Percentiles rank a stretch among this genome's conserved stretches.
phyloP scores from a whole-genome alignment of 495 filamentous ascomycete genomes.

The Xylaria intraflava region DNA sequence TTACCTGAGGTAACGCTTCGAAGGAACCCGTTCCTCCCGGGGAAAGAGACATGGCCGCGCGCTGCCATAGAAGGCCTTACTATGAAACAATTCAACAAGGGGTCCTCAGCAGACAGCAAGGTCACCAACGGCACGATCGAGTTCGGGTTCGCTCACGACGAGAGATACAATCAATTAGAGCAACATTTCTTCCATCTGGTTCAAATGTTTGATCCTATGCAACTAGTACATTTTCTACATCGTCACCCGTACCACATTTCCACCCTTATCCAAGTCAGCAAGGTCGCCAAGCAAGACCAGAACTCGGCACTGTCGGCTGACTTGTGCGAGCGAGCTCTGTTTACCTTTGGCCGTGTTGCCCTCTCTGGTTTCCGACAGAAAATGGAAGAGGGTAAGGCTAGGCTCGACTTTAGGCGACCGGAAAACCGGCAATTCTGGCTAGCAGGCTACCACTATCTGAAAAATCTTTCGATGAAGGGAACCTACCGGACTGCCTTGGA shows the following conservation, averaged over 20 bases:
- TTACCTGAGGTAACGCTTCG: slow-evolving; percentile 63
- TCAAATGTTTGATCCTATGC: slow-evolving; percentile 72
- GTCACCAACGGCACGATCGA: slow-evolving; percentile 44
- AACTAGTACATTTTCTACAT: slow-evolving; percentile 39
- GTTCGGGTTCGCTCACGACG: slow-evolving; percentile 71
- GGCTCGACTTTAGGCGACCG: slow-evolving; percentile 66
- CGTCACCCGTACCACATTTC: slow-evolving; percentile 72
- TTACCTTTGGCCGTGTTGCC: slow-evolving; percentile 81
- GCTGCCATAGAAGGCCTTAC: slow-evolving; percentile 72
- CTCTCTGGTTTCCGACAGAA: slow-evolving; percentile 70
- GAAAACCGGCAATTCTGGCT: slow-evolving; percentile 94
- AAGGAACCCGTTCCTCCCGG: slow-evolving; percentile 78
- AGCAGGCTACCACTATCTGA: slow-evolving; percentile 80
- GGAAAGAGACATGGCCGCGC: slow-evolving; percentile 86
- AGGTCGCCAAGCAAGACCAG: slow-evolving; percentile 81
- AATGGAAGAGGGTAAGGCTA: slow-evolving; percentile 70
- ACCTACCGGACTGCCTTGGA: slow-evolving; percentile 89
- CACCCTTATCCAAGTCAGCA: slow-evolving; percentile 85
- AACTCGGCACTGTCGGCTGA: slow-evolving; percentile 81
- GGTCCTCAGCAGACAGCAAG: slow-evolving; percentile 4
- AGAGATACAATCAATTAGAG: slow-evolving; percentile 71
- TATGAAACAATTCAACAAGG: slow-evolving; percentile 65
- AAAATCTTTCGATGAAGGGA: slow-evolving; percentile 77
- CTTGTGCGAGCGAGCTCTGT: slow-evolving; percentile 84
- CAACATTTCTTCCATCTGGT: slow-evolving; percentile 70